Evolutionary conservation across 2,329 filamentous ascomycete genomes (phyloP).

Genomic region (Hirsutella rhossiliensis): DNA sequence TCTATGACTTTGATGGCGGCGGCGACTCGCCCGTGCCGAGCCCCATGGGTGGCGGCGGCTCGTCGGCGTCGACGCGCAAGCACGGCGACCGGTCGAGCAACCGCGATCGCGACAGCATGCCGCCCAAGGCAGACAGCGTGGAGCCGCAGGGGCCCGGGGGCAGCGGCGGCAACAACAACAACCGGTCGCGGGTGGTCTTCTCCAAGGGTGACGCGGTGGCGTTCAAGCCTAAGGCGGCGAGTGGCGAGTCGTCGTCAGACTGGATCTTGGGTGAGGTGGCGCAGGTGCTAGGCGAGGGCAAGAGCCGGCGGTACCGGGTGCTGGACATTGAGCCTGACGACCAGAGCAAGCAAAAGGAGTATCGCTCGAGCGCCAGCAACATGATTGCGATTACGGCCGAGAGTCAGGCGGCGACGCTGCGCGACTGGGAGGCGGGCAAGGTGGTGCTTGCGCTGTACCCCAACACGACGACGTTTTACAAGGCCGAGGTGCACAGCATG

Average conservation of each 20-base stretch:
- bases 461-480: constrained; percentile 76
- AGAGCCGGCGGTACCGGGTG: constrained; percentile 67
- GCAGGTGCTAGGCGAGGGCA: constrained; percentile 62
- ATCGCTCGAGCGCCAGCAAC: constrained; percentile 59
- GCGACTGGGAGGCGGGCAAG: constrained; percentile 54
- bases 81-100: constrained; percentile 21
- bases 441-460: constrained; percentile 70
- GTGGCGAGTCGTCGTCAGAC: constrained; percentile 36
- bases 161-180: constrained; percentile 15
- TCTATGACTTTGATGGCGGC: constrained; percentile 32
- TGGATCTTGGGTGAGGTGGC: constrained; percentile 73
- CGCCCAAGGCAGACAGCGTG: constrained; percentile 43
- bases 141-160: constrained; percentile 21
- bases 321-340: constrained; percentile 69
- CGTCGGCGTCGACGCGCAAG: constrained; percentile 1
- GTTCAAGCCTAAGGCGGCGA: constrained; percentile 46
- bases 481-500: constrained; percentile 67
- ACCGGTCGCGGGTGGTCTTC: constrained; percentile 42
- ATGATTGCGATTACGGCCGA: constrained; percentile 64
- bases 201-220: constrained; percentile 52
- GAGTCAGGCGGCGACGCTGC: constrained; percentile 33
- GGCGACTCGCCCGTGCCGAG: constrained; percentile 34
- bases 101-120: constrained; percentile 37
- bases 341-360: constrained; percentile 53
- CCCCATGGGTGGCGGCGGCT: constrained; percentile 18